Evolutionary conservation across 2,329 filamentous ascomycete genomes (phyloP), one percentile per base, ranked within the genome.

Genomic region (Paecilomyces sp.): DNA sequence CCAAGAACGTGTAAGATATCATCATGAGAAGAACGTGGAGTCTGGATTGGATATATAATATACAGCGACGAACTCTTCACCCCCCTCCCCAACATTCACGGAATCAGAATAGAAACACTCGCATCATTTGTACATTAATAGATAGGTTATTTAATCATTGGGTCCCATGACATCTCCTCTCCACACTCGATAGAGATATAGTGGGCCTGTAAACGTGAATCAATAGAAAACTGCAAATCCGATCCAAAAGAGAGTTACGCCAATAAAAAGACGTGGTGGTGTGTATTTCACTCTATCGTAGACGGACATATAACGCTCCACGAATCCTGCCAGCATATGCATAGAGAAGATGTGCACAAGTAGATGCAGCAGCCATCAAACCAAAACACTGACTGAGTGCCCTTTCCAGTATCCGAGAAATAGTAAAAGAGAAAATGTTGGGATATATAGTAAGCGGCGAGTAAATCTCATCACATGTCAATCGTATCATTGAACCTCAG

Each of bases 401-500:
- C 41, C 41, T 47, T 54, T 33, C 12, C 52, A 54, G 54, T 18
- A 33, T 33, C 33, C 28, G 13, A 36, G 22, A 56, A 56, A 33
- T 15, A 36, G 22, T 15, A 56, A 33, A 28, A 28, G 25, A 28
- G 12, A 36, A 33, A 33, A 28, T 6, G n/a, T 31, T 12, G 54
- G 57, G 59, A 55, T 31, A 47, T 47, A 59, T 34, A 53, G 41
- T 51, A 54, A 50, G 54, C 56, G 58, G 57, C 57, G 47, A 60
- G 56, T 50, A 57, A 50, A 33, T 22, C 18, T 15, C 50, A 41
- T 79, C 67, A 85, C 81, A 85, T 84, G 70, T 92, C 89, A 80
- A 97, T 91, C 63, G 88, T 91, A 76, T 97, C 92, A 72, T 93
- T 95, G 75, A 99, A 99, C 66, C 90, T 84, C 73, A 99, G 77